Percentiles rank a stretch among this genome's conserved stretches.
Evolutionary conservation across 306 rosid genomes (phyloP).

Genomic region (Betula pendula): DNA sequence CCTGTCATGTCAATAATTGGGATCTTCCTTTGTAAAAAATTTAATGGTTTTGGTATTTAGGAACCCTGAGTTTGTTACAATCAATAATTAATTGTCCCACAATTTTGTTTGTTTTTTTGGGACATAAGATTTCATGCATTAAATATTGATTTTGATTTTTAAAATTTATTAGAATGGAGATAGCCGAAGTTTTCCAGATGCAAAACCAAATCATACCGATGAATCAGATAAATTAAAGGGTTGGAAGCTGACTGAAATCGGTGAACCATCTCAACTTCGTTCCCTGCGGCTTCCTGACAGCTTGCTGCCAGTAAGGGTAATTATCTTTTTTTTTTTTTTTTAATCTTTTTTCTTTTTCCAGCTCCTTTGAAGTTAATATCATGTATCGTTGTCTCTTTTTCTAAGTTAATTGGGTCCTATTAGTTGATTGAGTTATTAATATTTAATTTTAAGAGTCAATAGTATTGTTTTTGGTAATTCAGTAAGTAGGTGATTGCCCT

Average conservation of each 20-base stretch:
- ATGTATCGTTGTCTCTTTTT: neutral
- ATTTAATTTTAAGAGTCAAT: too few relatives aligned
- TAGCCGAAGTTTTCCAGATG: slow-evolving; percentile 62
- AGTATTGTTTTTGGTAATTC: too few relatives aligned
- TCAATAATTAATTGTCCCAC: neutral
- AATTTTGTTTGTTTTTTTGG: neutral
- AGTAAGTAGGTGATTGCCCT: too few relatives aligned
- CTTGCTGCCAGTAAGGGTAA: slow-evolving; percentile 78
- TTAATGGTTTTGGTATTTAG: neutral
- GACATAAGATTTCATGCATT: neutral
- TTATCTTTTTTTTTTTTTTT: neutral
- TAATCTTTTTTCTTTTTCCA: neutral
- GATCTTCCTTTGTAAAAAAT: neutral
- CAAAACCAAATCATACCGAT: slow-evolving; percentile 80
- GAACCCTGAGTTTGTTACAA: neutral
- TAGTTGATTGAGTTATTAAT: too few relatives aligned
- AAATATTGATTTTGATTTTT: slow-evolving; percentile 13
- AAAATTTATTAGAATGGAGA: slow-evolving; percentile 69
- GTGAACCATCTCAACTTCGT: slow-evolving; percentile 76
- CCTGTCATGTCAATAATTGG: neutral
- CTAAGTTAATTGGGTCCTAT: neutral
- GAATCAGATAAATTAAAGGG: slow-evolving; percentile 85
- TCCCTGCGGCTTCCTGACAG: slow-evolving; percentile 81
- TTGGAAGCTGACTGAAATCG: slow-evolving; percentile 84
- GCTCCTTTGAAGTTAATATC: neutral